phyloP scores from a whole-genome alignment of 1,284 basidiomycete species.

The Pulveroboletus sp. region DNA sequence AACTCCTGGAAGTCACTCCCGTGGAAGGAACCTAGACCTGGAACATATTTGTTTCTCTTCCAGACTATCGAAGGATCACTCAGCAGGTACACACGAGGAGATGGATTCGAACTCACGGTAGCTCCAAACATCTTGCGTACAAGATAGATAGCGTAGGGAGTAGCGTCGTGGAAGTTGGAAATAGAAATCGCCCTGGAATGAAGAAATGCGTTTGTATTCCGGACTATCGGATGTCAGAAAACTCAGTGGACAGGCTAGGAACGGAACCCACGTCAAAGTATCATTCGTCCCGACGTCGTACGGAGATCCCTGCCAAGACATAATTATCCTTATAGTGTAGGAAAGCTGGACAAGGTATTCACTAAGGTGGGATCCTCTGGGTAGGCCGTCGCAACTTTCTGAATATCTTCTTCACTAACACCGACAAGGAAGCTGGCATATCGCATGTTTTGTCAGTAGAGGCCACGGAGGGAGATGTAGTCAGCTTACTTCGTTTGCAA shows the following conservation, averaged over 20 bases:
- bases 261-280: not conserved
- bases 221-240: not conserved
- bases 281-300: not conserved
- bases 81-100: not conserved
- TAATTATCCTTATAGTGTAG: not conserved
- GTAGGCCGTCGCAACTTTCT: conserved; percentile 11
- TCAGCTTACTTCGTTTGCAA: conserved; percentile 7
- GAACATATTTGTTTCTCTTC: too few species aligned
- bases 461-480: not conserved
- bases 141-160: not conserved
- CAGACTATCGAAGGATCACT: conserved; percentile 18
- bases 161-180: not conserved
- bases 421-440: conserved; percentile 5
- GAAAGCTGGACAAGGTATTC: not conserved
- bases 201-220: conserved; percentile 3
- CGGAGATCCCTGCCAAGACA: not conserved
- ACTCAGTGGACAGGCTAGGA: not conserved
- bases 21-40: too few species aligned
- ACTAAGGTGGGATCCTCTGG: conserved; percentile 19
- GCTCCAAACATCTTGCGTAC: not conserved
- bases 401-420: not conserved
- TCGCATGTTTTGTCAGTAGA: not conserved
- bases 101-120: not conserved
- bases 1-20: conserved; percentile 23
- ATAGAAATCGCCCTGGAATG: not conserved